phyloP scores from a whole-genome alignment of 768 basidiomycete genomes.

The Naganishia randhawae region DNA sequence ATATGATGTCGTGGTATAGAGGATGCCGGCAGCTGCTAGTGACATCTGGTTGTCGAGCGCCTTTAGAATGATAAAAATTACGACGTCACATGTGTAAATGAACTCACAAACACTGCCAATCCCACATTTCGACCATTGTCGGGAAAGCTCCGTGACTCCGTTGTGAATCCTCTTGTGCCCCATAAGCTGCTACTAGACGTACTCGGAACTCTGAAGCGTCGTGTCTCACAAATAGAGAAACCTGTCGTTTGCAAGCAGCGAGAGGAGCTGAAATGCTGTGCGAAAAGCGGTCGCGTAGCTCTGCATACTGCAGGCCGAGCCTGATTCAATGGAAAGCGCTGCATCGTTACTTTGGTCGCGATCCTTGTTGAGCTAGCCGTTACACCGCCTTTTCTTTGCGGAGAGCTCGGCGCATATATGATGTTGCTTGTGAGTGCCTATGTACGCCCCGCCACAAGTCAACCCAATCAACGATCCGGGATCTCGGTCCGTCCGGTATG shows the following conservation, averaged over 20 bases:
- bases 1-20: conserved; percentile 3
- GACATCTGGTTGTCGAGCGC: background rate
- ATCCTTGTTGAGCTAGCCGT: background rate
- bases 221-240: background rate
- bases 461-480: no score
- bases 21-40: background rate
- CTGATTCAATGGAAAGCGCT: background rate
- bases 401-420: background rate
- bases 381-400: background rate
- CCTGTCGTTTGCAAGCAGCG: background rate
- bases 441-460: no score
- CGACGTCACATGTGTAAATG: background rate
- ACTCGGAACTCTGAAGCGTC: background rate
- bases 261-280: background rate
- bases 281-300: background rate
- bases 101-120: background rate
- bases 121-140: background rate
- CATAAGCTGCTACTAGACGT: background rate
- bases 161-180: background rate
- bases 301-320: background rate
- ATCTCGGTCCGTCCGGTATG: no score
- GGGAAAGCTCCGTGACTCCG: background rate
- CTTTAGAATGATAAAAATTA: background rate
- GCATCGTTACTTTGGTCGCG: background rate
- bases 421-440: no score